These are phyloP conservation scores for Phylloporus rhodoxanthus DNA, from an alignment of 768 basidiomycete genomes.

Conservation along the genomic window DNA sequence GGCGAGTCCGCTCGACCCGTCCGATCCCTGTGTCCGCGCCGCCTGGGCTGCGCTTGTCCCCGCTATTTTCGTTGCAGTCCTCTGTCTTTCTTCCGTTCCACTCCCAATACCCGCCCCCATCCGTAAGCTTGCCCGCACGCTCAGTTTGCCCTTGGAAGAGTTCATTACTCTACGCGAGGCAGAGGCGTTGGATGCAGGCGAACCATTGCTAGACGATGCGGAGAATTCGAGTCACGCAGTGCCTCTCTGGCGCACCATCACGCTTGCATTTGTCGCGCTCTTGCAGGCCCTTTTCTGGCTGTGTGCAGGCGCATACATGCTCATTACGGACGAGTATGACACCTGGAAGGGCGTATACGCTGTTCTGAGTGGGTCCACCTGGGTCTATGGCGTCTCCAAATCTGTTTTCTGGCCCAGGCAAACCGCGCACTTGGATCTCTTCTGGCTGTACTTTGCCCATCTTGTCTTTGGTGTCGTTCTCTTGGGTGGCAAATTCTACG, in stretches of 20 bases:
- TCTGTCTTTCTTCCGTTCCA: conserved; percentile 37
- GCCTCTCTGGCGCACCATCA: conserved; percentile 55
- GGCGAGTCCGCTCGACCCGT: conserved; percentile 33
- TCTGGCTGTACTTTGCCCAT: conserved; percentile 50
- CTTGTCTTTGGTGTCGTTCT: conserved; percentile 42
- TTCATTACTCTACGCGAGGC: conserved; percentile 54
- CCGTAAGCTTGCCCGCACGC: conserved; percentile 12
- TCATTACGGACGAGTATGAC: conserved; percentile 35
- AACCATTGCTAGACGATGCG: neutral
- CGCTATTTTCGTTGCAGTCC: conserved; percentile 38
- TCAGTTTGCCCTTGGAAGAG: conserved; percentile 27
- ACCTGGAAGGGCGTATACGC: conserved; percentile 35
- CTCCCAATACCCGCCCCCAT: conserved; percentile 19
- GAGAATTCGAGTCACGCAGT: conserved; percentile 7
- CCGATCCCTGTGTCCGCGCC: conserved; percentile 41
- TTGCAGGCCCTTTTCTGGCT: conserved; percentile 55
- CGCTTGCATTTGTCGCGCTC: conserved; percentile 54
- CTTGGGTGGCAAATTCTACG: conserved; percentile 51
- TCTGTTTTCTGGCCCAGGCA: conserved; percentile 47
- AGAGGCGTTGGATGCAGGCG: conserved; percentile 38
- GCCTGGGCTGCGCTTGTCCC: conserved; percentile 50
- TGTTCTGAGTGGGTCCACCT: conserved; percentile 47
- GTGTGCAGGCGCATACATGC: conserved; percentile 48
- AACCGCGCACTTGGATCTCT: conserved; percentile 60
- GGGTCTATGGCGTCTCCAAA: conserved; percentile 61